Conservation (phyloP, 257 asterid species). For the Nemophila menziesii region DNA sequence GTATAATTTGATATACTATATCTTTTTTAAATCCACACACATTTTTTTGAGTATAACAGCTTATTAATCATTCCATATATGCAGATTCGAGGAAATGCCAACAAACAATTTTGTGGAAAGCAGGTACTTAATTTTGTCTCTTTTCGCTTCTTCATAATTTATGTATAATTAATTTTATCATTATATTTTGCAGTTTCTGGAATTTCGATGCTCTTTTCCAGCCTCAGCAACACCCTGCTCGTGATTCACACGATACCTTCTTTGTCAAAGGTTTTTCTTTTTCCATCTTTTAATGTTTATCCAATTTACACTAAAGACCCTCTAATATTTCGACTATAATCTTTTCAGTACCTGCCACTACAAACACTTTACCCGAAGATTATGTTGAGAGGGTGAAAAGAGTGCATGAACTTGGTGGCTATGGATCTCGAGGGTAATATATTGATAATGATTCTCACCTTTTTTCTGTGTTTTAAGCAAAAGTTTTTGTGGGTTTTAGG, state of each 20-base stretch:
- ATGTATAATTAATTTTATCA: neutral
- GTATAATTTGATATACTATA: conserved; percentile 24
- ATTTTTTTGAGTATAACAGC: conserved; percentile 1
- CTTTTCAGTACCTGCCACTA: conserved; percentile 65
- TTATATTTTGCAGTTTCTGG: conserved; percentile 62
- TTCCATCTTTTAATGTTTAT: conserved; percentile 12
- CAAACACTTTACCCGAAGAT: conserved; percentile 77
- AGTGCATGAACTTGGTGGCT: conserved; percentile 89
- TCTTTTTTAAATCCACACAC: neutral
- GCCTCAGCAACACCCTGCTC: conserved; percentile 99
- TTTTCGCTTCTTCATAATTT: neutral
- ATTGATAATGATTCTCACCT: conserved; percentile 9
- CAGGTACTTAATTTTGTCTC: conserved; percentile 35
- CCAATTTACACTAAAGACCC: conserved; percentile 10
- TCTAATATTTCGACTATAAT: conserved; percentile 7
- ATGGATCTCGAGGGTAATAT: conserved; percentile 94
- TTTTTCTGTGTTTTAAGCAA: conserved; percentile 7
- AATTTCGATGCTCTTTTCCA: conserved; percentile 98
- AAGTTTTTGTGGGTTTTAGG: conserved; percentile 24
- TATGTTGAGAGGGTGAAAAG: conserved; percentile 76
- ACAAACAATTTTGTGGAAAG: conserved; percentile 91
- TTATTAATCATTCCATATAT: conserved; percentile 11
- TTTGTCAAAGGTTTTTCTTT: conserved; percentile 59
- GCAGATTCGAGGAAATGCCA: conserved; percentile 98
- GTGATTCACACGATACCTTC: conserved; percentile 98